Base-by-base conservation (phyloP, 805 yeast genomes). In the Starmerella scarabaei region DNA sequence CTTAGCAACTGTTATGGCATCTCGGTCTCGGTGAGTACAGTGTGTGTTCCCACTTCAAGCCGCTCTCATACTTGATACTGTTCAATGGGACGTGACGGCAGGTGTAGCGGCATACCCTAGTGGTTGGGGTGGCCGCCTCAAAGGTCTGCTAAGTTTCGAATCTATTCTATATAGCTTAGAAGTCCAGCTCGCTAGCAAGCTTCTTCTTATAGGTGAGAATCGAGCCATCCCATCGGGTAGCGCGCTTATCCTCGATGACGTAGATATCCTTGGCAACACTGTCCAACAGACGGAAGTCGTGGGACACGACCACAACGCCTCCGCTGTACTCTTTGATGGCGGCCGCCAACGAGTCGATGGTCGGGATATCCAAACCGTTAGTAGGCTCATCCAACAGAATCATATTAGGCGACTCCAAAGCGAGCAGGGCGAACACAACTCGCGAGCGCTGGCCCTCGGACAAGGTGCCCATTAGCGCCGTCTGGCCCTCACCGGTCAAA, bases 401-500 rank as follows among this genome's bases (percentile, higher is more conserved):
- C 63, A 91, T 83, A 67, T 91, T 91, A 58, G 98, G 98, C 48
- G 81, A 68, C 67, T 91, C 96, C 53, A 91, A 71, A 37, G 98
- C 98, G 58, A 91, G 73, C 52, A 91, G 69, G 9, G 97, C 97
- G 59, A 91, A 91, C 42, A 91, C 98, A 53, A 91, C 98, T 68
- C 98, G 80, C 50, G 97, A 88, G 70, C 97, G 81, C 73, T 91
- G 98, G 64, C 98, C 98, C 72, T 91, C 98, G 16, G 96, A 86
- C 51, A 91, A 67, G 15, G 98, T 91, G 53, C 94, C 97, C 97
- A 91, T 91, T 62, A 84, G 86, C 33, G 95, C 82, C 42, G 97
- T 91, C 71, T 91, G 98, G 49, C 88, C 93, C 68, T 91, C 97
- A 68, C 98, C 98, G 48, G 97, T 88, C 58, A 91, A 75, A 66